A percentile compares a stretch with the other conserved stretches of the same genome.
These are phyloP conservation scores for Viridothelium virens DNA, from an alignment of 495 filamentous ascomycete species.

Conservation along the genomic window DNA sequence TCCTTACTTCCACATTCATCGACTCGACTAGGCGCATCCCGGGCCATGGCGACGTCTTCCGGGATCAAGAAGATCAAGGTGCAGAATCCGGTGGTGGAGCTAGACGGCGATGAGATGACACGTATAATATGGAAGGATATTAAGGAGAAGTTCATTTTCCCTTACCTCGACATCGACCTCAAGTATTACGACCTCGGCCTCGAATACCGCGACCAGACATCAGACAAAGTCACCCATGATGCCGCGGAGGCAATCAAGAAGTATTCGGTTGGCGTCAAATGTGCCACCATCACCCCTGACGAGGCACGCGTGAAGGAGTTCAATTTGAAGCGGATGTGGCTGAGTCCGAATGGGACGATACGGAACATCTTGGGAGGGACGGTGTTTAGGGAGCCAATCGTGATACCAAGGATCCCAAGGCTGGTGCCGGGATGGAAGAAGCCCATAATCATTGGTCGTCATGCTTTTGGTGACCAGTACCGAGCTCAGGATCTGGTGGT, in stretches of 20 bases:
- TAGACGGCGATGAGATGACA: constrained; percentile 99
- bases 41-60: constrained; percentile 9
- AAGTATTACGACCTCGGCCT: constrained; percentile 99
- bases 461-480: constrained; percentile 98
- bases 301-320: constrained; percentile 96
- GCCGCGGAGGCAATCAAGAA: constrained; percentile 97
- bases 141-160: constrained; percentile 69
- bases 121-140: constrained; percentile 98
- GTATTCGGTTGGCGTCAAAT: constrained; percentile 97
- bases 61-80: constrained; percentile 75
- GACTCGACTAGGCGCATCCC: background rate
- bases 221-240: constrained; percentile 90
- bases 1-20: background rate
- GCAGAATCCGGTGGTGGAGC: constrained; percentile 86
- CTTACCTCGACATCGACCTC: constrained; percentile 87
- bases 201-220: constrained; percentile 88
- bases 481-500: constrained; percentile 83
- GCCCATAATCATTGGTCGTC: constrained; percentile 96
- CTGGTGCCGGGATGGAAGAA: constrained; percentile 96
- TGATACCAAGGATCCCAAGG: constrained; percentile 84
- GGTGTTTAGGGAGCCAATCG: constrained; percentile 96
- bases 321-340: constrained; percentile 98
- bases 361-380: constrained; percentile 92
- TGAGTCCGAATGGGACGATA: constrained; percentile 96
- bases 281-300: constrained; percentile 97